A percentile compares a stretch with the other conserved stretches of the same genome.
Conservation (phyloP, 2,329 filamentous ascomycete genomes). For the Talaromyces sp. region DNA sequence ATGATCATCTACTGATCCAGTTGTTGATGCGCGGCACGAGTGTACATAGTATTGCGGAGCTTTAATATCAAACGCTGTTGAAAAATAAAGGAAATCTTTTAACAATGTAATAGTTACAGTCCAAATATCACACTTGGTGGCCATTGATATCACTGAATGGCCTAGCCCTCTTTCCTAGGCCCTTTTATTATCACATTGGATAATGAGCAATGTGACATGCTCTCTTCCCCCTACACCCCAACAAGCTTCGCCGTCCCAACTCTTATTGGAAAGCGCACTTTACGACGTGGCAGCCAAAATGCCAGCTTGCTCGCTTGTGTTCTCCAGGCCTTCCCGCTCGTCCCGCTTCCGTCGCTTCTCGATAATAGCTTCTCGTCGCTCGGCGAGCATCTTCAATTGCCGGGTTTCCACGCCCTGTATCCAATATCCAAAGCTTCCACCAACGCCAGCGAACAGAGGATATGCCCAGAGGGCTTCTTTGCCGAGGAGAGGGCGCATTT, state of each 20-base stretch:
- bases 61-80: background rate
- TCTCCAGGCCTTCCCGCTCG: conserved; percentile 52
- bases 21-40: background rate
- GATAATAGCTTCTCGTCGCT: conserved; percentile 73
- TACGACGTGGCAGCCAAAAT: conserved; percentile 32
- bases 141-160: background rate
- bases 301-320: conserved; percentile 28
- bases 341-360: conserved; percentile 84
- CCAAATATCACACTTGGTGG: background rate
- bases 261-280: conserved; percentile 9
- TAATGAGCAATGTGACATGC: background rate
- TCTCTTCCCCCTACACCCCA: background rate
- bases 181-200: background rate
- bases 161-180: background rate
- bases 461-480: conserved; percentile 82
- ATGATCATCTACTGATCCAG: background rate
- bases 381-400: conserved; percentile 69
- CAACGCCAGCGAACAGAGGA: conserved; percentile 78
- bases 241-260: background rate
- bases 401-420: conserved; percentile 81
- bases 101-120: conserved; percentile 1
- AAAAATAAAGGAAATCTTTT: background rate
- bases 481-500: conserved; percentile 94
- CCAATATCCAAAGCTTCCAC: conserved; percentile 96
- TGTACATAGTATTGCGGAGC: background rate